Base-by-base conservation (phyloP, 306 rosid genomes). In the Carpinus fangiana region DNA sequence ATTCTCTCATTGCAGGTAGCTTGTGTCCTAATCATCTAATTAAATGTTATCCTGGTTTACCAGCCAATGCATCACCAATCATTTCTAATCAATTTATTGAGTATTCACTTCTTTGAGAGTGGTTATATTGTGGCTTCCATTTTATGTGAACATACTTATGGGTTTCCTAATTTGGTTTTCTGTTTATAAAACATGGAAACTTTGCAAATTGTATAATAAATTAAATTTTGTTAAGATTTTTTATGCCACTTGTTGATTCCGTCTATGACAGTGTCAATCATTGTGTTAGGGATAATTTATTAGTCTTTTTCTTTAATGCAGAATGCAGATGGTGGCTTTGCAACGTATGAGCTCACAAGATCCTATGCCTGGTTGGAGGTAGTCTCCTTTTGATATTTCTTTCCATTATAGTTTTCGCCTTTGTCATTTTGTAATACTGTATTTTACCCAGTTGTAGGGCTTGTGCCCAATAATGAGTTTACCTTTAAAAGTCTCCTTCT, bases 291-390 rank as follows among this genome's bases (percentile, higher is more conserved):
- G 51, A 66, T 66, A 5, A 66, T 41, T 41, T 38, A 11, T 66
- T 59, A 47, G 53, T 59, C 38, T 75, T 79, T 66, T 55, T 73
- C 21, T 66, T 21, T 34, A 20, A 16, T 83, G 75, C 88, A 94
- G 98, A 94, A 94, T 75, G 86, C 62, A 28, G 90, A 87, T 61
- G 97, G 98, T 62, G 97, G 98, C 74, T 81, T 90, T 80, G 97
- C 97, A 21, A 92, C 97, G 11, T 94, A 94, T 43, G 98, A 94
- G 79, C 91, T 94, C 82, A 94, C 93, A 36, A 90, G 98, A 80
- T 94, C 98, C 71, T 92, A 94, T 83, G 70, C 56, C 2, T 94
- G 98, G 97, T 87, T 94, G 89, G 98, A 94, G 98, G 98, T 94
- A 89, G 67, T 71, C 67, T 64, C 47, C 78, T 79, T 73, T 74